Base-by-base conservation (phyloP, 495 filamentous ascomycete genomes). In the Cercophora scortea region DNA sequence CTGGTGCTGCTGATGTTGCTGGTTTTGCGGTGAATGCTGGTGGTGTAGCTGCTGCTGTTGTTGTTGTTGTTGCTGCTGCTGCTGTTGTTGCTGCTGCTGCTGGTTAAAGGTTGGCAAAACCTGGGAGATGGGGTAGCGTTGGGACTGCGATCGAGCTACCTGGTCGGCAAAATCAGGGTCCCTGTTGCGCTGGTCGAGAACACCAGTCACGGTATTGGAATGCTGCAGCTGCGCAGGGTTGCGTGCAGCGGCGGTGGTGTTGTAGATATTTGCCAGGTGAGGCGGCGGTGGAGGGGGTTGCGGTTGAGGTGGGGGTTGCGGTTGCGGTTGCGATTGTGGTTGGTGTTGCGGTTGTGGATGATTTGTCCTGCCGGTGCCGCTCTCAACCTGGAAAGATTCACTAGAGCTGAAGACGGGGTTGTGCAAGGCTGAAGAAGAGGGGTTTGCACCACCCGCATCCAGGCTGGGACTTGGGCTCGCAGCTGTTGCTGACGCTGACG, bases 311-410 rank as follows among this genome's bases (percentile, higher is more conserved):
- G 47, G 50, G 34, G 51, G 60, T 33, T 50, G 56, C 47, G 36
- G 61, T 40, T 57, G 55, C 43, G 58, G 65, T 40, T 58, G 57
- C 18, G 49, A 51, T 45, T 53, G 53, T 32, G 55, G 46, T 44
- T 35, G 46, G 16, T 42, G 50, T 17, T 39, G 56, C 33, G 42
- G 45, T 47, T 50, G 48, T 42, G 52, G 25, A 25, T 25, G 25
- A 25, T 25, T 25, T 25, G 25, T 25, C 25, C 25, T 25, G 25
- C 54, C 43, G 44, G n/a, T 50, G 59, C 49, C 58, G 61, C 15
- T 44, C 50, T 64, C 55, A 50, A 66, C 60, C 60, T 73, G 69
- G 65, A 75, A 73, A 57, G 73, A 75, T 63, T 76, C 71, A 63
- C 65, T 72, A 46, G 72, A 71, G 66, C 70, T 69, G 61, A 75